These are phyloP conservation scores for Lachancea fermentati DNA, from an alignment of 805 yeast genomes.

Conservation along the genomic window DNA sequence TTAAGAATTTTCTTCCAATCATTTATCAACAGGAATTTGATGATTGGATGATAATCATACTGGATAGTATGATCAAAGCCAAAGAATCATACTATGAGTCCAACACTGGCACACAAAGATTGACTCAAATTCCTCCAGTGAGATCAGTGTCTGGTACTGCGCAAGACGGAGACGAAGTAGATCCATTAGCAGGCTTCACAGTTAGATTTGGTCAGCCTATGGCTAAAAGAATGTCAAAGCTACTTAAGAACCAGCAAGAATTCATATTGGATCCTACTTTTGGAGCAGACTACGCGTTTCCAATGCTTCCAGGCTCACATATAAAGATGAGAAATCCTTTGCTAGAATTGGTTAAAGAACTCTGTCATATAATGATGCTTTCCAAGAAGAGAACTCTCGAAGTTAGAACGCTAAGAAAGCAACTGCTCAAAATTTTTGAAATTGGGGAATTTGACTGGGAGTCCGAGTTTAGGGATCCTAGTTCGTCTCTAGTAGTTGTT, in stretches of 20 bases:
- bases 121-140: slow-evolving; percentile 60
- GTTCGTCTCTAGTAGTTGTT: slow-evolving; percentile 59
- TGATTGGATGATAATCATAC: slow-evolving; percentile 75
- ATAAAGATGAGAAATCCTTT: slow-evolving; percentile 59
- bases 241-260: slow-evolving; percentile 67
- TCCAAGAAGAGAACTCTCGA: slow-evolving; percentile 64
- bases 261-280: slow-evolving; percentile 61
- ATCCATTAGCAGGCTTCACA: slow-evolving; percentile 44
- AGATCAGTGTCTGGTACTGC: slow-evolving; percentile 35
- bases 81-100: slow-evolving; percentile 35
- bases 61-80: slow-evolving; percentile 59
- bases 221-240: slow-evolving; percentile 55
- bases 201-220: slow-evolving; percentile 58
- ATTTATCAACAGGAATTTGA: slow-evolving; percentile 78
- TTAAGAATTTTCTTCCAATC: slow-evolving; percentile 65
- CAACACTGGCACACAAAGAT: slow-evolving; percentile 49
- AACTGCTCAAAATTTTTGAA: slow-evolving; percentile 65
- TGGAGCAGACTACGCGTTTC: slow-evolving; percentile 63
- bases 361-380: slow-evolving; percentile 67
- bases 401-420: slow-evolving; percentile 67
- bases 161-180: slow-evolving; percentile 33
- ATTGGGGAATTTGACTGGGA: slow-evolving; percentile 78
- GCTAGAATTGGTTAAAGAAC: slow-evolving; percentile 67
- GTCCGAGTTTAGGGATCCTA: slow-evolving; percentile 69
- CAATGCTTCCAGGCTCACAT: slow-evolving; percentile 71